Evolutionary conservation across 192 early-diverging fungal species (phyloP).

Genomic region (Podila epicladia): DNA sequence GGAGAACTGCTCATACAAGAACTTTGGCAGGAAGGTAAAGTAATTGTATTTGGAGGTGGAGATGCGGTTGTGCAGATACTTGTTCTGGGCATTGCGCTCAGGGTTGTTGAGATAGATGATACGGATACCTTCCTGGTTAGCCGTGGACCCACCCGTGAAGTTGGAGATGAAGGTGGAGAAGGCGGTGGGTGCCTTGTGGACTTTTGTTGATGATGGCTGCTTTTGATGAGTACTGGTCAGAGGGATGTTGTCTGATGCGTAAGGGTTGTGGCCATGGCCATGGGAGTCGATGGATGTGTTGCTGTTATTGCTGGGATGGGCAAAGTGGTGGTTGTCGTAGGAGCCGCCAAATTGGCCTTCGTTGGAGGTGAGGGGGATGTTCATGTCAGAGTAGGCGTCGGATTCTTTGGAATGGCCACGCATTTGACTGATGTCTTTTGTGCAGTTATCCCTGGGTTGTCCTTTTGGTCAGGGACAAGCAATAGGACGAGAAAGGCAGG

Average conservation of each 20-base stretch:
- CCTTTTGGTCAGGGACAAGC: constrained; percentile 2
- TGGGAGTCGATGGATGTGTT: constrained; percentile 16
- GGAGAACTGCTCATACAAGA: constrained; percentile 96
- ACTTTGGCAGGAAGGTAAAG: constrained; percentile 92
- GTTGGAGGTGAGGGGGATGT: constrained; percentile 51
- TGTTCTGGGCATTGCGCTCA: constrained; percentile 77
- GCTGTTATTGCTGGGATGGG: not conserved
- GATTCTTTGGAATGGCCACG: constrained; percentile 55
- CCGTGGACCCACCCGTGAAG: constrained; percentile 18
- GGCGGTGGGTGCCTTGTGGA: constrained; percentile 10
- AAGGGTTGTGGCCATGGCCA: constrained; percentile 21
- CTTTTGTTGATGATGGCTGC: constrained; percentile 4
- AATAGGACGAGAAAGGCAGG: not conserved
- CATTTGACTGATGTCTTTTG: constrained; percentile 22
- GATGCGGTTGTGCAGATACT: constrained; percentile 93
- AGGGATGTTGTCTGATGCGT: not conserved
- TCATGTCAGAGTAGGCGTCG: constrained; percentile 50
- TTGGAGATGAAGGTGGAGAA: constrained; percentile 17
- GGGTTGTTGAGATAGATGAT: constrained; percentile 91
- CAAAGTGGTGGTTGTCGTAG: constrained; percentile 3
- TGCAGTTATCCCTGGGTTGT: not conserved
- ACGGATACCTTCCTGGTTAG: constrained; percentile 57
- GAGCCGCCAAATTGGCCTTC: constrained; percentile 21
- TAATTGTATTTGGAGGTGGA: constrained; percentile 97
- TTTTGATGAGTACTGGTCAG: not conserved